Conservation (phyloP, 495 filamentous ascomycete species). For the Durotheca rogersii region DNA sequence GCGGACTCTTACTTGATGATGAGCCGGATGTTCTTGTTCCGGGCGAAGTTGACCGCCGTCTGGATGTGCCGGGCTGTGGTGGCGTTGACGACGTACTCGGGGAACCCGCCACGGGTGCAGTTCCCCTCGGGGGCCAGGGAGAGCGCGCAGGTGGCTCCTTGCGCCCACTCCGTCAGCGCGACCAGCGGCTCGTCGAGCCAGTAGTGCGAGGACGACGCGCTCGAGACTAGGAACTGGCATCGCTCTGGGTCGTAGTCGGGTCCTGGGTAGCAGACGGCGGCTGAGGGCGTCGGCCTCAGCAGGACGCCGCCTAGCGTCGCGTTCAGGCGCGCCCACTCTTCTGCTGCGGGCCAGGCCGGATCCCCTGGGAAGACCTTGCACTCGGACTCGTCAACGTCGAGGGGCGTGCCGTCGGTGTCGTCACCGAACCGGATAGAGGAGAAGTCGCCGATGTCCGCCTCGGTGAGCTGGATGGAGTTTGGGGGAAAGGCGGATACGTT, state of each 20-base stretch:
- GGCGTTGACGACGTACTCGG: slow-evolving; percentile 59
- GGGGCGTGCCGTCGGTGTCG: not conserved
- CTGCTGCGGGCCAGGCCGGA: slow-evolving; percentile 45
- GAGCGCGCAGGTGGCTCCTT: slow-evolving; percentile 40
- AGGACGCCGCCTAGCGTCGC: slow-evolving; percentile 47
- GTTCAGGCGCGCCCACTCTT: slow-evolving; percentile 50
- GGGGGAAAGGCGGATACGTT: slow-evolving; percentile 24
- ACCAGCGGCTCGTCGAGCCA: slow-evolving; percentile 43
- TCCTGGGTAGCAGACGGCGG: slow-evolving; percentile 53
- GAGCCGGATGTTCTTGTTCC: slow-evolving; percentile 57
- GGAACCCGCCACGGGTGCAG: slow-evolving; percentile 59
- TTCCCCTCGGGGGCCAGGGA: slow-evolving; percentile 30
- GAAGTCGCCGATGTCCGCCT: slow-evolving; percentile 33
- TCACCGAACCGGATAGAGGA: slow-evolving; percentile 42
- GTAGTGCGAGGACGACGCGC: slow-evolving; percentile 30
- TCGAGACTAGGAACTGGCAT: slow-evolving; percentile 41
- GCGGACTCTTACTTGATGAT: slow-evolving; percentile 57
- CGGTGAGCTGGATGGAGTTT: slow-evolving; percentile 35
- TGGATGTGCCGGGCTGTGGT: slow-evolving; percentile 55
- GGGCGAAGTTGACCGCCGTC: slow-evolving; percentile 60
- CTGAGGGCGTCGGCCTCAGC: slow-evolving; percentile 53
- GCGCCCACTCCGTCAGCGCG: slow-evolving; percentile 39
- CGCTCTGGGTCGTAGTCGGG: slow-evolving; percentile 43
- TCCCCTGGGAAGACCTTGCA: slow-evolving; percentile 59
- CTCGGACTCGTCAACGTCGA: not conserved